Evolutionary conservation across 1,139 yeast species (phyloP), one percentile per base, ranked within the genome.

Genomic region (Geotrichum candidum): DNA sequence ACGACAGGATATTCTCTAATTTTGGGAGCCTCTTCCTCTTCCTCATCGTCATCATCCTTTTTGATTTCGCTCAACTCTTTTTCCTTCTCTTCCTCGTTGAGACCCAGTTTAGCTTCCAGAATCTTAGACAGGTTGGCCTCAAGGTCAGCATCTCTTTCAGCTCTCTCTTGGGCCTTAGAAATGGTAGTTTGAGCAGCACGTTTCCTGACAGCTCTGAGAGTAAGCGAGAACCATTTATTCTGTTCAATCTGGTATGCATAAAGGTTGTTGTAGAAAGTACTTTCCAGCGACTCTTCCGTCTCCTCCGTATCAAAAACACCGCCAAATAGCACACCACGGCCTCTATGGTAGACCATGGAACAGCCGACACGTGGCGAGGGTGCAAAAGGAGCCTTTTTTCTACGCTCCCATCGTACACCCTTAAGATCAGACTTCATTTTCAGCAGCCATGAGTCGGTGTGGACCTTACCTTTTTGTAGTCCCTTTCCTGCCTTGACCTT

Each of bases 291-390:
- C 73, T 94, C 99, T 73, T 94, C 98, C 46, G 96, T 92, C 74
- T 94, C 99, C 67, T 91, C 97, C 65, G 83, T 88, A 75, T 94
- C 99, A 71, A 84, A 92, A 15, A 94, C 99, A 66, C 99, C 99
- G 52, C 98, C 99, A 77, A 92, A 94, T 72, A 92, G 72, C 18
- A 94, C 83, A 63, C 98, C 98, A 78, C 98, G 84, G 64, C 95
- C 96, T 69, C 91, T 89, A 74, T 94, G 98, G 70, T 82, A 82
- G 2, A 85, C 92, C 84, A 94, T 84, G 3, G 96, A 87, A 71
- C 96, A 89, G 0, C 99, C 99, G n/a, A 90, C 97, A 69, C 99
- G 83, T 27, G 97, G 89, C 3, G 91, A 83, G 3, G 97, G 97
- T 61, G 86, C 90, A 71, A 86, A 87, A 0, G 97, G 96, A 70